Evolutionary conservation across 768 basidiomycete species (phyloP), one percentile per base, ranked within the genome.

Genomic region (Tricholoma saponaceum): DNA sequence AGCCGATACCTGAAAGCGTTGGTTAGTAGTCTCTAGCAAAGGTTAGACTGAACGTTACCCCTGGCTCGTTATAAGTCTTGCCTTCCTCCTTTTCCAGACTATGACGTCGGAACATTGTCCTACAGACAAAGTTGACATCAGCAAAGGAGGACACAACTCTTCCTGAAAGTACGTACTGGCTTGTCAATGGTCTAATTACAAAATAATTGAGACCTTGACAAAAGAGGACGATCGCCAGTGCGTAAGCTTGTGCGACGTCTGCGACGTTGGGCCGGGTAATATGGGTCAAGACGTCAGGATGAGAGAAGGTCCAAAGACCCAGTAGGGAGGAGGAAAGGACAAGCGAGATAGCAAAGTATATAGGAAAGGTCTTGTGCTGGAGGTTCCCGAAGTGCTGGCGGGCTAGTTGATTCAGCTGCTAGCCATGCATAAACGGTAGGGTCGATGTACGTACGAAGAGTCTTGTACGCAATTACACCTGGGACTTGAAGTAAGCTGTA

Each of bases 31-130:
- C 14, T 30, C 5, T 50, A 18, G 26, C 28, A 50, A 20, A 12
- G 7, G 46, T 39, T 39, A 18, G 30, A 28, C 12, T 23, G 35
- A 50, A 22, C 10, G 14, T 25, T 79, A 92, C 91, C 43, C 78
- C 82, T 28, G 81, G 71, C 54, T 89, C 87, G 63, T 80, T 85
- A 67, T 86, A 83, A 16, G 70, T 64, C 69, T 86, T 88, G 10
- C 85, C 84, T 69, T 91, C 88, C 46, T 83, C 78, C 64, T 90
- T 88, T 74, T 93, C 89, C 57, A 86, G 73, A 60, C 76, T 83
- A 51, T 89, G 85, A 56, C 90, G 79, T 68, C 85, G 70, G 68
- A 87, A 85, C 87, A 89, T 89, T n/a, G 84, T 83, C 69, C 89
- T 90, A 50, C 5, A 28, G 23, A 35, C 32, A 32, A 32, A n/a